These are phyloP conservation scores for Hyphopichia wangnamkhiaoensis DNA, from an alignment of 1,139 yeast genomes.

Conservation along the genomic window DNA sequence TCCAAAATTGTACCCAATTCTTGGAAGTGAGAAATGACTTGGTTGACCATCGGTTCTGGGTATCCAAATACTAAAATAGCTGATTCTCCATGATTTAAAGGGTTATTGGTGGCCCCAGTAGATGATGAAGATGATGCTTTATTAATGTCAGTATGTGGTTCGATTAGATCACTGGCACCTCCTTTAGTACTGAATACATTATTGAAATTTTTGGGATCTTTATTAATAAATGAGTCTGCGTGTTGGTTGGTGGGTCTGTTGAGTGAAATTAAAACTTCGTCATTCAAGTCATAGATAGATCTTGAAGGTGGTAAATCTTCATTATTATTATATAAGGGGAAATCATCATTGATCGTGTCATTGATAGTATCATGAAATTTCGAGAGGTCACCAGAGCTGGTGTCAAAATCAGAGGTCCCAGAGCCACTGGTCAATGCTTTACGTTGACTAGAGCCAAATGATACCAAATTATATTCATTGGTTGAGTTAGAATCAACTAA, in stretches of 20 bases:
- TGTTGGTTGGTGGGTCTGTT: conserved; percentile 32
- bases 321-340: conserved; percentile 23
- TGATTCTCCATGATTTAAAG: conserved; percentile 42
- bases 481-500: conserved; percentile 15
- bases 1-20: conserved; percentile 82
- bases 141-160: conserved; percentile 1
- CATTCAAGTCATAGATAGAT: conserved; percentile 60
- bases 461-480: conserved; percentile 37
- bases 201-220: conserved; percentile 47
- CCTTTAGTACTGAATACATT: conserved; percentile 44
- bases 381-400: conserved; percentile 27
- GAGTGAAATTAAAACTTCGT: conserved; percentile 36
- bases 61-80: conserved; percentile 89
- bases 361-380: conserved; percentile 33
- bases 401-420: conserved; percentile 20
- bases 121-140: too few relatives aligned
- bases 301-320: conserved; percentile 61
- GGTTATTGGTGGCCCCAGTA: conserved; percentile 15
- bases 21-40: conserved; percentile 71
- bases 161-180: not conserved
- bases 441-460: conserved; percentile 40
- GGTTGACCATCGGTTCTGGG: conserved; percentile 70
- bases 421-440: conserved; percentile 18
- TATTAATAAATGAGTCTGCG: conserved; percentile 39
- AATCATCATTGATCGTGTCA: conserved; percentile 32